Percentiles rank a stretch among this genome's conserved stretches.
These are phyloP conservation scores for Alternaria ventricosa DNA, from an alignment of 2,329 filamentous ascomycete genomes.

Conservation along the genomic window DNA sequence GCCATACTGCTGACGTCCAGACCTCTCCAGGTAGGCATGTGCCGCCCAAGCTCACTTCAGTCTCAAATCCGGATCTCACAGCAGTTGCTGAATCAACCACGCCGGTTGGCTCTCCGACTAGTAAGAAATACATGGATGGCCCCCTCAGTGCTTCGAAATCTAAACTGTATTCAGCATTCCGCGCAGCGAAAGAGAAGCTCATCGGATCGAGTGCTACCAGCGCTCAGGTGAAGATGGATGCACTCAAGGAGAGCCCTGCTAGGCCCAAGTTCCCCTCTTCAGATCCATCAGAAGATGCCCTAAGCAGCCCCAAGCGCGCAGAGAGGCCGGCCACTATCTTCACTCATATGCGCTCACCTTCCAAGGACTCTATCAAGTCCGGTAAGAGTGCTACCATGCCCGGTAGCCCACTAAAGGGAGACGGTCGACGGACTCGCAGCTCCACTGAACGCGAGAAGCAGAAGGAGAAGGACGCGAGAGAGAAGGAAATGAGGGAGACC, in stretches of 20 bases:
- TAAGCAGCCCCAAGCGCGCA: conserved; percentile 42
- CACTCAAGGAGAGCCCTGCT: conserved; percentile 48
- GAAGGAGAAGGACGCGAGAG: conserved; percentile 64
- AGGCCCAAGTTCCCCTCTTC: conserved; percentile 34
- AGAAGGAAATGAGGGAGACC: conserved; percentile 61
- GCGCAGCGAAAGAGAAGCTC: conserved; percentile 84
- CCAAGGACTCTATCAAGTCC: conserved; percentile 45
- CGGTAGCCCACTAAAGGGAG: conserved; percentile 43
- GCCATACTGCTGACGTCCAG: conserved; percentile 61
- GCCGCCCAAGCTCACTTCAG: conserved; percentile 54
- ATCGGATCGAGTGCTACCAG: conserved; percentile 72
- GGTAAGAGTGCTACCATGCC: conserved; percentile 28
- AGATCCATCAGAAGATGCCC: conserved; percentile 42
- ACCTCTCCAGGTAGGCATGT: conserved; percentile 50
- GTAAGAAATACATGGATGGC: conserved; percentile 68
- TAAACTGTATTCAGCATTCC: conserved; percentile 88
- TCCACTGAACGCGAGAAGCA: conserved; percentile 67
- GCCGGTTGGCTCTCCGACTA: conserved; percentile 61
- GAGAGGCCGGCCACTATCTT: conserved; percentile 43
- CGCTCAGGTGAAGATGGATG: conserved; percentile 65
- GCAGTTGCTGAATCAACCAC: conserved; percentile 59
- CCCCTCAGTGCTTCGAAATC: conserved; percentile 91
- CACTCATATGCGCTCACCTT: conserved; percentile 44
- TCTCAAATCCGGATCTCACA: conserved; percentile 53
- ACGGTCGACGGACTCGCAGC: conserved; percentile 61